Evolutionary conservation across 192 early-diverging fungal species (phyloP).

Genomic region (Kickxella alabastrina): DNA sequence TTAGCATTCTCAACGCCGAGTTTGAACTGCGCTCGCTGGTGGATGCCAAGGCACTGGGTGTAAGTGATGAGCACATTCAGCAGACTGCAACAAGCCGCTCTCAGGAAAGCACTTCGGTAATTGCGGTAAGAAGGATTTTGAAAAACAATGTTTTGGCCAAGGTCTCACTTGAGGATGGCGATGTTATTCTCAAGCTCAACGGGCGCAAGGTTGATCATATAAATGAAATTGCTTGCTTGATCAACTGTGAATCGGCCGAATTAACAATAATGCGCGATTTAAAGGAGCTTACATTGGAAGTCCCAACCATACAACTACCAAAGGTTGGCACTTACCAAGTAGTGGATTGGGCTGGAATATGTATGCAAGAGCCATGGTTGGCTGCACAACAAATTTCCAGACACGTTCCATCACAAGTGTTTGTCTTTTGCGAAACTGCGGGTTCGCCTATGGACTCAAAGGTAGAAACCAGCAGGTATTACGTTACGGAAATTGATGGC

Average conservation of each 20-base stretch:
- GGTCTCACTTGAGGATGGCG: conserved; percentile 20
- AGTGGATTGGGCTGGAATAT: conserved; percentile 29
- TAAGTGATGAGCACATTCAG: conserved; percentile 4
- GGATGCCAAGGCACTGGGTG: conserved; percentile 18
- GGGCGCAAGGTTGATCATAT: conserved; percentile 9
- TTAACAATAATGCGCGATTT: conserved; percentile 27
- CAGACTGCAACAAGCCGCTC: neutral
- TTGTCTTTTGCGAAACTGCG: neutral
- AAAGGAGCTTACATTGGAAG: conserved; percentile 6
- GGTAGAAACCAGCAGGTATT: neutral
- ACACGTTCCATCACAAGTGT: conserved; percentile 12
- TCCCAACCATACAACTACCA: conserved; percentile 15
- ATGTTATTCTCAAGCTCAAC: conserved; percentile 24
- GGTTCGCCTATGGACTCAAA: neutral
- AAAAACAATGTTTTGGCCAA: neutral
- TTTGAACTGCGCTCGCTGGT: conserved; percentile 8
- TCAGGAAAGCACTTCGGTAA: neutral
- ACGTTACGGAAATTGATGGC: conserved; percentile 19
- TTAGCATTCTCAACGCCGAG: conserved; percentile 27
- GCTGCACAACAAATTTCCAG: conserved; percentile 13
- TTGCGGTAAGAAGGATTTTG: conserved; percentile 12
- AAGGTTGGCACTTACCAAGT: conserved; percentile 12
- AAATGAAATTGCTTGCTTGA: conserved; percentile 19
- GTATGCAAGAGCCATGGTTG: conserved; percentile 26
- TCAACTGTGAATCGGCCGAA: conserved; percentile 3